These are phyloP conservation scores for Gossypium schwendimanii DNA, from an alignment of 441 rosid genomes.

Conservation along the genomic window DNA sequence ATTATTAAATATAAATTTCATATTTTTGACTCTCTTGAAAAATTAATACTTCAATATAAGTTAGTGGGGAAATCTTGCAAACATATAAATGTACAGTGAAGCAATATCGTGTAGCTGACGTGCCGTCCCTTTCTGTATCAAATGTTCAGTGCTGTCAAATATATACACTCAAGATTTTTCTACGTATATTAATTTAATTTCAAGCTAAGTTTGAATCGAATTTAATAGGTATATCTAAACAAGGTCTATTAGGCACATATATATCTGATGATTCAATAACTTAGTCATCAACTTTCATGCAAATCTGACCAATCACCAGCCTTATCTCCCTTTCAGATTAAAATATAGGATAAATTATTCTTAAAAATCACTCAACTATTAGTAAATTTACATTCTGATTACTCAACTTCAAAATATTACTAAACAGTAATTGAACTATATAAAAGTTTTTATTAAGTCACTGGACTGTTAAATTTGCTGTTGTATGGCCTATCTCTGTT, in stretches of 20 bases:
- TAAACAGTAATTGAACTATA: too few relatives aligned
- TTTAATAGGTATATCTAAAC: not conserved
- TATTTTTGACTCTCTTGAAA: too few relatives aligned
- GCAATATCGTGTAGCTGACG: constrained; percentile 9
- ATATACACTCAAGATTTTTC: not conserved
- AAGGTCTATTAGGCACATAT: not conserved
- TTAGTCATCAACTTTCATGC: constrained; percentile 26
- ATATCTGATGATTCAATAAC: constrained; percentile 12
- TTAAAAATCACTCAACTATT: too few relatives aligned
- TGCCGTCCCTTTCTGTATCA: not conserved
- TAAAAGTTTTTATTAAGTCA: too few relatives aligned
- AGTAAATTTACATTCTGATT: too few relatives aligned
- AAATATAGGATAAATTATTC: not conserved
- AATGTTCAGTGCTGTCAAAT: not conserved
- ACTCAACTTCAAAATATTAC: too few relatives aligned
- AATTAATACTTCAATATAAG: too few relatives aligned
- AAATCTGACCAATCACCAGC: constrained; percentile 27
- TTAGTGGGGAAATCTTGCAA: not conserved
- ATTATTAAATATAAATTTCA: too few relatives aligned
- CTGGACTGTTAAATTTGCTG: too few relatives aligned
- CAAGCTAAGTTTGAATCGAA: not conserved
- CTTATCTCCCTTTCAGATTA: constrained; percentile 17
- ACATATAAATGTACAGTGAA: not conserved
- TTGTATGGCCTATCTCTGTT: too few relatives aligned
- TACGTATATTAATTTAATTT: not conserved